Evolutionary conservation across 257 asterid genomes (phyloP).

Genomic region (Ophiorrhiza pumila): DNA sequence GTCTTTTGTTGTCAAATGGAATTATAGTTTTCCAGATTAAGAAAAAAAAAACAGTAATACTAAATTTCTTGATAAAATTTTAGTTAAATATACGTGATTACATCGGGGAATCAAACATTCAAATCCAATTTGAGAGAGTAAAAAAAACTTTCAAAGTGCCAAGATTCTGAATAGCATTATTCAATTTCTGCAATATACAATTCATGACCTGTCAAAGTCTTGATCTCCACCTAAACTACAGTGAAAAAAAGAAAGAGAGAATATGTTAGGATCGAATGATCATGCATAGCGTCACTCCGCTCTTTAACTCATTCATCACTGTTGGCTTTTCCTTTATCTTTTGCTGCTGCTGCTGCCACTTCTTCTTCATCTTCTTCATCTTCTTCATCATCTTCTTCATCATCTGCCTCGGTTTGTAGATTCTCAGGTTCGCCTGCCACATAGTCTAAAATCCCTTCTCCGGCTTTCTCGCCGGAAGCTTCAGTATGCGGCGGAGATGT

Average conservation of each 20-base stretch:
- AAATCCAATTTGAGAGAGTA: too few relatives aligned
- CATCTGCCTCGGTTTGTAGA: conserved; percentile 14
- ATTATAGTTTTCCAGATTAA: too few relatives aligned
- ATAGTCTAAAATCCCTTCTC: conserved; percentile 55
- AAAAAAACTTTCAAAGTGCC: too few relatives aligned
- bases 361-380: background rate
- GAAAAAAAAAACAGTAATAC: too few relatives aligned
- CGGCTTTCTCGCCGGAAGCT: conserved; percentile 42
- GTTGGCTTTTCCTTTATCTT: conserved; percentile 12
- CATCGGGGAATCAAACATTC: too few relatives aligned
- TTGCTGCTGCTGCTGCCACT: background rate
- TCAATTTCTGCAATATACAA: conserved; percentile 21
- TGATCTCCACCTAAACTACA: conserved; percentile 14
- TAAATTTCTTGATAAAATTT: too few relatives aligned
- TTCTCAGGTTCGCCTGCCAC: conserved; percentile 56
- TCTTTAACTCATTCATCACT: conserved; percentile 10
- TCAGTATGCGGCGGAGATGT: conserved; percentile 48
- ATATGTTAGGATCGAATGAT: conserved; percentile 10
- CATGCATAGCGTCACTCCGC: background rate
- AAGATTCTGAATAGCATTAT: conserved; percentile 8
- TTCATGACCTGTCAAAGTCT: conserved; percentile 11
- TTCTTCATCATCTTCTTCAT: conserved; percentile 6
- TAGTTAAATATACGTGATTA: too few relatives aligned
- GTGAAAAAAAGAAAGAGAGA: background rate
- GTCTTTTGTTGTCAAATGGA: too few relatives aligned